Conservation (phyloP, 257 asterid genomes). For the Fraxinus americana region DNA sequence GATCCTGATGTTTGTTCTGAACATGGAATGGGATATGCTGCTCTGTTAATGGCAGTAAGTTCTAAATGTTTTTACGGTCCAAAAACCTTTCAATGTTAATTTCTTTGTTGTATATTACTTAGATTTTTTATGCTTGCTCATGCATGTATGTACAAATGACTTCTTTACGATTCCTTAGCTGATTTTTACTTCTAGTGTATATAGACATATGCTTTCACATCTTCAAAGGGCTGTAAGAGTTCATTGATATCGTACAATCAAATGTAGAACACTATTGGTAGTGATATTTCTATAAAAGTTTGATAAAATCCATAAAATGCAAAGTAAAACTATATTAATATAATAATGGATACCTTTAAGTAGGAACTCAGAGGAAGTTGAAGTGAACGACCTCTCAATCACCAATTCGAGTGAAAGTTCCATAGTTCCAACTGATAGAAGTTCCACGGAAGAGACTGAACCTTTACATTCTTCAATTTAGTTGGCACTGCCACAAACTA, state of each 20-base stretch:
- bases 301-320: no score
- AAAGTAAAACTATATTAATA: background rate
- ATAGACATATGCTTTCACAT: background rate
- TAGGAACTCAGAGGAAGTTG: conserved; percentile 54
- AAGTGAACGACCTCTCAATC: conserved; percentile 44
- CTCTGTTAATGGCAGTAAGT: conserved; percentile 94
- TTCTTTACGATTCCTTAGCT: no score
- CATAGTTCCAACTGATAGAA: conserved; percentile 31
- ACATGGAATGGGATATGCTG: conserved; percentile 80
- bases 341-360: conserved; percentile 42
- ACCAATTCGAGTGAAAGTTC: conserved; percentile 38
- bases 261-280: background rate
- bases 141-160: no score
- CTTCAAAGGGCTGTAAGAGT: background rate
- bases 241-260: background rate
- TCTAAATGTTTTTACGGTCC: background rate
- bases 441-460: conserved; percentile 29
- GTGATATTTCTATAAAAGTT: background rate
- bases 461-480: conserved; percentile 64
- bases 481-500: conserved; percentile 37
- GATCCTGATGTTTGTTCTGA: conserved; percentile 57
- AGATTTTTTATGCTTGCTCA: no score
- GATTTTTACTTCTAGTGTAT: no score
- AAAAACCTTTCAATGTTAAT: background rate
- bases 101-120: no score